phyloP scores from a whole-genome alignment of 2,329 filamentous ascomycete species.

The Dendryphion nanum region DNA sequence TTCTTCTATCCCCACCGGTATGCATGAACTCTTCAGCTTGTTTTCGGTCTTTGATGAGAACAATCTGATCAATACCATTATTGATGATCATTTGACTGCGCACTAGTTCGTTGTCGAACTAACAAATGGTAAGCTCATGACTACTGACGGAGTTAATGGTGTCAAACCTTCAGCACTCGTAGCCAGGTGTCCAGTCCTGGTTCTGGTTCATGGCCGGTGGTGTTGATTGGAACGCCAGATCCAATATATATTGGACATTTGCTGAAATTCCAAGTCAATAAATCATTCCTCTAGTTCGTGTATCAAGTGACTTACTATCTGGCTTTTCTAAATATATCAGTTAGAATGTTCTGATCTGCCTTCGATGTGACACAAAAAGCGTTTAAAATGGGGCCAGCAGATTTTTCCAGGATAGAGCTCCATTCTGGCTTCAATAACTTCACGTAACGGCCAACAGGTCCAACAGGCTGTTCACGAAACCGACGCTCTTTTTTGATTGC shows the following conservation, averaged over 20 bases:
- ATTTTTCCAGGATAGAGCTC: constrained; percentile 77
- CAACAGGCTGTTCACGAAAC: constrained; percentile 73
- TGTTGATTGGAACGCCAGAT: constrained; percentile 56
- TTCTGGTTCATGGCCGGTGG: constrained; percentile 71
- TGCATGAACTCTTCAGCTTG: constrained; percentile 72
- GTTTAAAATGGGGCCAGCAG: constrained; percentile 67
- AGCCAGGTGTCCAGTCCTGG: constrained; percentile 72
- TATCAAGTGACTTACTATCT: constrained; percentile 44
- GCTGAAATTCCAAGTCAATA: neutral
- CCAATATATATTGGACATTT: constrained; percentile 63
- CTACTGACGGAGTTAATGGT: neutral
- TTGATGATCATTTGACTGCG: constrained; percentile 82
- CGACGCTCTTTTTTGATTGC: constrained; percentile 68
- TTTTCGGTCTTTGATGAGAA: constrained; percentile 68
- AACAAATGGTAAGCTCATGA: constrained; percentile 16
- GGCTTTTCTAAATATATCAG: constrained; percentile 60
- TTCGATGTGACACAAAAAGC: constrained; percentile 81
- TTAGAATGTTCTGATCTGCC: constrained; percentile 69
- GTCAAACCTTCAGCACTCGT: constrained; percentile 64
- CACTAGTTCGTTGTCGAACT: constrained; percentile 77
- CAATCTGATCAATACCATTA: constrained; percentile 76
- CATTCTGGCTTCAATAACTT: constrained; percentile 76
- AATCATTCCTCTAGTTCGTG: neutral
- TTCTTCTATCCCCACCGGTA: constrained; percentile 46
- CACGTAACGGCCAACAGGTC: constrained; percentile 78